Base-by-base conservation (phyloP, 805 yeast genomes). In the Hanseniaspora nectarophila region DNA sequence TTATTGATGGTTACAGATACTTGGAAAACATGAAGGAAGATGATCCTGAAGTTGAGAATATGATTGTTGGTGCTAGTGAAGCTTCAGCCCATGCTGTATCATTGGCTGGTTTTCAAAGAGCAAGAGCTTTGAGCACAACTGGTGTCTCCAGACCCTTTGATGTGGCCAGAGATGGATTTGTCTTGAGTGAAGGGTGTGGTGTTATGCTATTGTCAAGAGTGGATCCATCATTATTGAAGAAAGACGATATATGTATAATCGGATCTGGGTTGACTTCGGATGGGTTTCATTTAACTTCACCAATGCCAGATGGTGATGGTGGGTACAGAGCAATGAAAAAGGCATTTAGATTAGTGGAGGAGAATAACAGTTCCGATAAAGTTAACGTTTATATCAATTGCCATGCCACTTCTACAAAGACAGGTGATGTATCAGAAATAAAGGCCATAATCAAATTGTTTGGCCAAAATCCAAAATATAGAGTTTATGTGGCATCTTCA, bases 11-110 rank as follows among this genome's bases (percentile, higher is more conserved):
- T 0, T 76, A 73, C 58, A 77, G 89, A 60, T 81, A 89, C 59
- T 85, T 92, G 42, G 10, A 38, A 13, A 23, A 47, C 24, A 42
- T 42, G 37, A 21, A 18, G 12, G 45, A 18, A 18, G 44, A 29
- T 54, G 69, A 73, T 55, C 94, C 85, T 4, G 82, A 84, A 67
- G 86, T 90, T 10, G 82, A 88, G 58, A 85, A 82, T 4, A 85
- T 89, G 80, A 73, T 92, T 9, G 92, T 95, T 8, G 98, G 98
- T n/a, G 95, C 96, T 1, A 71, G 95, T 3, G 99, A 92, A 60
- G 80, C 90, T 3, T 76, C 87, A 12, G 70, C 88, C 8, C 94
- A 87, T 62, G 97, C 97, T 1, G 61, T 89, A 34, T 81, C 95
- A 0, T 68, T 92, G 4, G 84, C 92, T 0, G 97, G 97, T 0